Evolutionary conservation across 352 stramenopile species (phyloP), one percentile per base, ranked within the genome.

Genomic region (Hyaloperonospora brassicae): DNA sequence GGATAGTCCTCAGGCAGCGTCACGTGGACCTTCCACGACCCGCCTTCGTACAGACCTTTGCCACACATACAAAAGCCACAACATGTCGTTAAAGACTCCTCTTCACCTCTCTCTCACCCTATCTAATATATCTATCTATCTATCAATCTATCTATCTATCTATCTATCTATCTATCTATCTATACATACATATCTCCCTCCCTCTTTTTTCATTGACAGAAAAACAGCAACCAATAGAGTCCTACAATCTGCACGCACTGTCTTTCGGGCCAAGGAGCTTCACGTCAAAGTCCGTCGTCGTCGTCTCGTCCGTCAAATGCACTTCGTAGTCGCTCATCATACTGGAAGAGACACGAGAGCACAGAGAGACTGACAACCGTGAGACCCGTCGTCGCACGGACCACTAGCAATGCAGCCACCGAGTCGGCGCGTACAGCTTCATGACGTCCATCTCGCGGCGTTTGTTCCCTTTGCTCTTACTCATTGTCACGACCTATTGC

Each of bases 251-350:
- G 12, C 24, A 76, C 81, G 55, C 61, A 93, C 84, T 91, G 57
- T 91, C 84, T 67, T 81, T 83, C 2, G 84, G 84, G 35, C 84
- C 84, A 43, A 87, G 68, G 62, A 94, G 93, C 62, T 90, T 93
- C 66, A 94, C 72, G 52, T 90, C 73, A 43, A 94, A 80, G 64
- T 93, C 79, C 55, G 63, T 89, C 2, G 73, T 87, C 61, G 86
- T 89, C 47, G 69, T 79, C 61, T 93, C 83, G 58, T 93, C 79
- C 48, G 78, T 85, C 36, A 94, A 52, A 54, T 88, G 73, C 59
- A 94, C 81, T 31, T 91, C 79, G 47, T 91, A 95, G 74, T 94
- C 79, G 66, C 80, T 93, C 86, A 95, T 95, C 86, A 95, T 95
- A 34, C 82, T 93, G 56, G 24, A 22, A 36, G 47, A 42, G 22